Evolutionary conservation across 345 rosid genomes (phyloP).

Genomic region (Populus euphratica): DNA sequence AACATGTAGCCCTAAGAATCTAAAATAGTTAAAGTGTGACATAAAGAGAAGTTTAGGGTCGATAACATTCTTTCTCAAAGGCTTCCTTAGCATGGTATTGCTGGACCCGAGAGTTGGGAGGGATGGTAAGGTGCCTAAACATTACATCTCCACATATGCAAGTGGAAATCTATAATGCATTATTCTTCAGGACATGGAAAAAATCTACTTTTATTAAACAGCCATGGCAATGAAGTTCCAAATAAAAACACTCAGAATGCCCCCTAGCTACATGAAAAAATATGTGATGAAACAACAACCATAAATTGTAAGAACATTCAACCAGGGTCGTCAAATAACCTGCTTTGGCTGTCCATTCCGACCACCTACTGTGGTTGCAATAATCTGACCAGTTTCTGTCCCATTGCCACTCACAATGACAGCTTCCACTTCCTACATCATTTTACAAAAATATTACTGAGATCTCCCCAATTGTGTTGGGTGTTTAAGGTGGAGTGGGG

Average conservation of each 20-base stretch:
- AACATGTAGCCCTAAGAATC: neutral
- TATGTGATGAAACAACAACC: neutral
- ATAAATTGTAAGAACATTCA: constrained; percentile 11
- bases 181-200: neutral
- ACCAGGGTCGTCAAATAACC: constrained; percentile 40
- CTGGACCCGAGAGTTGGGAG: neutral
- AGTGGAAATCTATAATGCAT: neutral
- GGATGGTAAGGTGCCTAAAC: neutral
- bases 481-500: neutral
- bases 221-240: neutral
- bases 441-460: too few species aligned
- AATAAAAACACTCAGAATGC: neutral
- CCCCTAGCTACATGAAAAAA: neutral
- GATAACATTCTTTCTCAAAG: neutral
- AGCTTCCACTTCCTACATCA: constrained; percentile 58
- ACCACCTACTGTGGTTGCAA: constrained; percentile 77
- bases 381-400: constrained; percentile 81
- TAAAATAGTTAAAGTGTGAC: neutral
- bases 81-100: neutral
- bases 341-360: constrained; percentile 89
- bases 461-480: neutral
- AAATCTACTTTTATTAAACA: neutral
- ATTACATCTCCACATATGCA: neutral
- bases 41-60: neutral
- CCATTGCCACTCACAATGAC: constrained; percentile 68